Evolutionary conservation across 495 filamentous ascomycete genomes (phyloP).

Genomic region (Neurospora cerealis): DNA sequence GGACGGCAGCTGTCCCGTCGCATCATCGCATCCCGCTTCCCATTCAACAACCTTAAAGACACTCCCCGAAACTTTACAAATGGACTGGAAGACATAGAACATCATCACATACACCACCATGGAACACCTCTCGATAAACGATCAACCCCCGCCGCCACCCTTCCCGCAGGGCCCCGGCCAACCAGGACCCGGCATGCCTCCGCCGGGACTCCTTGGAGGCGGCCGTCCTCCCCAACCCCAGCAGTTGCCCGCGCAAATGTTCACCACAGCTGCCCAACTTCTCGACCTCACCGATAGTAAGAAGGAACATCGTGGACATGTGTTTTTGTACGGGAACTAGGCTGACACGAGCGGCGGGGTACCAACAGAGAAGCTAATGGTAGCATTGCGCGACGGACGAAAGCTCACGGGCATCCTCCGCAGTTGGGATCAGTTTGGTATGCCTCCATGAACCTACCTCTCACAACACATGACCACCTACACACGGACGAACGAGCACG

Average conservation of each 20-base stretch:
- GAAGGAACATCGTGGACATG: slow-evolving; percentile 14
- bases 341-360: background rate
- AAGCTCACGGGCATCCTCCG: slow-evolving; percentile 87
- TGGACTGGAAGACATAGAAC: slow-evolving; percentile 5
- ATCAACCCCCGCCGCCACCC: slow-evolving; percentile 25
- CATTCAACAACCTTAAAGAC: background rate
- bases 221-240: slow-evolving; percentile 35
- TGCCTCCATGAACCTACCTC: slow-evolving; percentile 10
- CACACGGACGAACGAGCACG: background rate
- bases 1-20: background rate
- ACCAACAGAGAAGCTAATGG: slow-evolving; percentile 74
- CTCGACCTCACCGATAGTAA: slow-evolving; percentile 94
- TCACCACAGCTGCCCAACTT: slow-evolving; percentile 92
- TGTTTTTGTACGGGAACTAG: slow-evolving; percentile 5
- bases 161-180: slow-evolving; percentile 7
- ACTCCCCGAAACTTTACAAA: background rate
- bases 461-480: background rate
- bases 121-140: slow-evolving; percentile 39
- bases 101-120: slow-evolving; percentile 22
- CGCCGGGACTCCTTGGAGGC: slow-evolving; percentile 13
- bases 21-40: background rate
- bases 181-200: slow-evolving; percentile 14
- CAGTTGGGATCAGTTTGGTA: slow-evolving; percentile 98
- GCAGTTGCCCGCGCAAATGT: slow-evolving; percentile 80
- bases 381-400: slow-evolving; percentile 82